Evolutionary conservation across 2,329 filamentous ascomycete genomes (phyloP).

Genomic region (Phoma herbarum): DNA sequence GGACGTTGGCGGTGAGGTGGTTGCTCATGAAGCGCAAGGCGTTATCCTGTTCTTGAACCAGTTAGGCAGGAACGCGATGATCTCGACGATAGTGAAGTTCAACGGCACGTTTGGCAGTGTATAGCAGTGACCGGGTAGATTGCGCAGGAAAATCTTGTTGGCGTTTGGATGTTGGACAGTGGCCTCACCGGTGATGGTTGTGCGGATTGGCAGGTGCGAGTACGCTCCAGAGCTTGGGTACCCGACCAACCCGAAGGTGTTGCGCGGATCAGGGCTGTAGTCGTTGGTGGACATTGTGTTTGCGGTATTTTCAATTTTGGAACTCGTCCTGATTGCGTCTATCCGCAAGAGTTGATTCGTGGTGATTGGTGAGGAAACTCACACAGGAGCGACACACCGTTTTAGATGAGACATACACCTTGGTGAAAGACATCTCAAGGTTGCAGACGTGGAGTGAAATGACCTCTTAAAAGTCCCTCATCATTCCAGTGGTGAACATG

Average conservation of each 20-base stretch:
- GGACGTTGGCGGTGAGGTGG: conserved; percentile 22
- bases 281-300: not conserved
- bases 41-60: conserved; percentile 27
- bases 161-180: not conserved
- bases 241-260: not conserved
- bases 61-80: conserved; percentile 28
- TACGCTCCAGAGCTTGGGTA: conserved; percentile 9
- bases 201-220: conserved; percentile 7
- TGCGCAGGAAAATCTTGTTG: conserved; percentile 9
- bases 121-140: conserved; percentile 24
- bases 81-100: conserved; percentile 31
- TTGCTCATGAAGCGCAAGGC: conserved; percentile 29
- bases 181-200: conserved; percentile 19
- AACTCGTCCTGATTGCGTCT: not conserved
- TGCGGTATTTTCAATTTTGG: not conserved
- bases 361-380: not conserved
- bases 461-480: not conserved
- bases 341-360: not conserved
- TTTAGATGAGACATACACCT: not conserved
- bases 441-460: not conserved
- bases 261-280: not conserved
- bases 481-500: not conserved
- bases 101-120: conserved; percentile 12
- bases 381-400: not conserved
- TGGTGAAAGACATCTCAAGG: conserved; percentile 1